These are phyloP conservation scores for Plasmodium blacklocki DNA, from an alignment of 169 alveolate genomes.

Conservation along the genomic window DNA sequence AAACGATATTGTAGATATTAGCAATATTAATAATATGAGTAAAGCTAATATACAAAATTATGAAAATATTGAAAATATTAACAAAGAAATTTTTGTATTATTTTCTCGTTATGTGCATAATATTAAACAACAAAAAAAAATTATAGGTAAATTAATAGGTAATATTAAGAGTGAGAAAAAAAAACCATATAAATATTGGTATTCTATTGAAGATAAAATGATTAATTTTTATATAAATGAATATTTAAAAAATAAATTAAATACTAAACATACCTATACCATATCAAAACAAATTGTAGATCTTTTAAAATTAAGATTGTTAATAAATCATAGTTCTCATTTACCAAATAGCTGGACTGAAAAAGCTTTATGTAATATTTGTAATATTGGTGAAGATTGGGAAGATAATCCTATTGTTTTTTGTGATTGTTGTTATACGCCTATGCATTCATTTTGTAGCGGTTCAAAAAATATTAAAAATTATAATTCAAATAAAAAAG, in stretches of 20 bases:
- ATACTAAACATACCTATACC: constrained; percentile 84
- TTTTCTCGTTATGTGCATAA: constrained; percentile 65
- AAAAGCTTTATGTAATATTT: constrained; percentile 85
- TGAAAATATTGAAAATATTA: constrained; percentile 23
- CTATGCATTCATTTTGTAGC: constrained; percentile 82
- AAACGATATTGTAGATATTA: too few species aligned
- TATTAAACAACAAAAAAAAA: constrained; percentile 69
- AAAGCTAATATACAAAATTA: constrained; percentile 2
- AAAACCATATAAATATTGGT: constrained; percentile 79
- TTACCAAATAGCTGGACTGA: constrained; percentile 87
- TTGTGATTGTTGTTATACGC: constrained; percentile 87
- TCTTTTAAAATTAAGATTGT: constrained; percentile 78
- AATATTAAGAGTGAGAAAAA: constrained; percentile 66
- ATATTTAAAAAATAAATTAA: constrained; percentile 82
- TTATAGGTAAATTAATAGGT: constrained; percentile 34
- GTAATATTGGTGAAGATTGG: constrained; percentile 88
- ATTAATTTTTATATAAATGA: constrained; percentile 82
- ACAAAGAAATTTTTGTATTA: constrained; percentile 59
- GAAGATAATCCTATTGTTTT: constrained; percentile 87
- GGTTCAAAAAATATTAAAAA: constrained; percentile 60
- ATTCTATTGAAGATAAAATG: constrained; percentile 83
- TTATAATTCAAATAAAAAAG: constrained; percentile 32
- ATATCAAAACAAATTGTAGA: constrained; percentile 83
- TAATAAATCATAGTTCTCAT: constrained; percentile 78
- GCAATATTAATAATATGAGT: not conserved